Percentiles rank a stretch among this genome's conserved stretches.
Evolutionary conservation across 2,329 filamentous ascomycete genomes (phyloP).

Genomic region (Neopestalotiopsis sp.): DNA sequence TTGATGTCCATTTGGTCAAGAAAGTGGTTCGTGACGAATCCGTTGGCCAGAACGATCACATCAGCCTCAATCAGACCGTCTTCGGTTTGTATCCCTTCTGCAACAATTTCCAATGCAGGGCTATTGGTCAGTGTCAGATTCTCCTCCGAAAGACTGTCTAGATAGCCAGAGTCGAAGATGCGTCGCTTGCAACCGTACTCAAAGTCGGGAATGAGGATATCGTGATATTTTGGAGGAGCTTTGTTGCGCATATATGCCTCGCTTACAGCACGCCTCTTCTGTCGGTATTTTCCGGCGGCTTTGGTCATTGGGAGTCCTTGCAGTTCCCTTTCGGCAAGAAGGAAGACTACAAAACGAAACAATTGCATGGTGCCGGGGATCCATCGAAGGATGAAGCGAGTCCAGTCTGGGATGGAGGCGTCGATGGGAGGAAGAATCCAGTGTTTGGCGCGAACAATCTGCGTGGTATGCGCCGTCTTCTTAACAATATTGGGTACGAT

Average conservation of each 20-base stretch:
- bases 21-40: conserved; percentile 61
- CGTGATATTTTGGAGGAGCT: conserved; percentile 64
- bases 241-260: conserved; percentile 48
- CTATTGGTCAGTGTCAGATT: conserved; percentile 54
- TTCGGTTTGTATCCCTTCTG: conserved; percentile 41
- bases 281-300: conserved; percentile 38
- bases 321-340: conserved; percentile 37
- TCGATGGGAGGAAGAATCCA: conserved; percentile 45
- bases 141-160: conserved; percentile 53
- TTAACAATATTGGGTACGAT: conserved; percentile 40
- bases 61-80: conserved; percentile 56
- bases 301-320: conserved; percentile 45
- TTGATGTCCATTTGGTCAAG: conserved; percentile 57
- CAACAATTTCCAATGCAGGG: conserved; percentile 51
- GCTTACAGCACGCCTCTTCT: conserved; percentile 40
- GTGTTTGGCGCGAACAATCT: conserved; percentile 47
- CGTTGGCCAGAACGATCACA: conserved; percentile 65
- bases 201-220: conserved; percentile 66
- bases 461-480: conserved; percentile 41
- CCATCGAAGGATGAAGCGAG: conserved; percentile 43
- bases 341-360: conserved; percentile 47
- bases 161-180: conserved; percentile 63
- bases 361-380: conserved; percentile 52
- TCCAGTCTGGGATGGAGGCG: conserved; percentile 20
- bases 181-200: conserved; percentile 68